Evolutionary conservation across 257 asterid genomes (phyloP), one percentile per base, ranked within the genome.

Genomic region (Nicotiana otophora): DNA sequence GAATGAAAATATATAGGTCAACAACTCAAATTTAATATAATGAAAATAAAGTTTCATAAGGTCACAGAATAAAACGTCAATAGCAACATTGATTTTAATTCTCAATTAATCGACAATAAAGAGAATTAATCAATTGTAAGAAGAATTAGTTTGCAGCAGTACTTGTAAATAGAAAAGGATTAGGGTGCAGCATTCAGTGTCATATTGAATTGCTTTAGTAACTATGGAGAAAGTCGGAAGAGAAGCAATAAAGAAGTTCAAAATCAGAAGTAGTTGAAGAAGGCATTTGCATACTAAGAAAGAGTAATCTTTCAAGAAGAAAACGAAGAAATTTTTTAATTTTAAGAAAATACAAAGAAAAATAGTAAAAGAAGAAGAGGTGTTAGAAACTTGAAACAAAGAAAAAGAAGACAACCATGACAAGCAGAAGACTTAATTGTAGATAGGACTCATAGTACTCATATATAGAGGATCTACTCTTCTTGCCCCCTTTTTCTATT

Each of bases 201-300:
- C 33, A 39, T 39, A 68, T 34, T 17, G 2, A 69, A 39, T 69
- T 70, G 58, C 34, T 70, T 5, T 10, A 42, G 12, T 39, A 70
- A 70, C 34, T n/a, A 46, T 46, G 48, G 12, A 42, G 48, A 46
- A 72, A 72, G 36, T 42, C 14, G 78, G 23, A 72, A 72, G 78
- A 28, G 78, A 23, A 46, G 78, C 36, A 46, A 70, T 39, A 70
- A 70, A 70, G n/a, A 70, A 70, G 78, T 57, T 70, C 60, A 42
- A 70, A 39, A 20, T 42, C 31, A 70, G 78, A 33, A 42, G 78
- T 23, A 20, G 36, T 46, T 72, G 60, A 72, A 20, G 78, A 72
- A 20, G 36, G 78, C 14, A 10, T 11, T 70, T 23, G 20, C 60
- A 42, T 70, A 69, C 20, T 17, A 69, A 48, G 58, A 70, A 70